Percentiles rank a stretch among this genome's conserved stretches.
These are phyloP conservation scores for Moesziomyces sp. DNA, from an alignment of 1,284 basidiomycete genomes.

Conservation along the genomic window DNA sequence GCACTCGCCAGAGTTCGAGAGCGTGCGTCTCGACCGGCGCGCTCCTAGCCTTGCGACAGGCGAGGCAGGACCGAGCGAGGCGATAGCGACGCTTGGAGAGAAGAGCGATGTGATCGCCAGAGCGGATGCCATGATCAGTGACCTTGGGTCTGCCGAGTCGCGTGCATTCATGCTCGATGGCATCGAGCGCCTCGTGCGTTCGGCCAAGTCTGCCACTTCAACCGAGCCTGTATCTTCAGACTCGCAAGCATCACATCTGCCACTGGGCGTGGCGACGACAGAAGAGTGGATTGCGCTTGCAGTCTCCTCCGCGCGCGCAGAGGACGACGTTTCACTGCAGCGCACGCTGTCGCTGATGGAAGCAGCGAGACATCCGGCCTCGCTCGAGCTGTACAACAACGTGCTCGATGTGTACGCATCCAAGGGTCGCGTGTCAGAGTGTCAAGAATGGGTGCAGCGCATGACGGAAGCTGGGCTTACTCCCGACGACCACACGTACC, in stretches of 20 bases:
- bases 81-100: not conserved
- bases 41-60: not conserved
- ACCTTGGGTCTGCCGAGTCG: constrained; percentile 23
- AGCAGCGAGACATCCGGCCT: constrained; percentile 15
- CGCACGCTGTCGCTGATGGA: constrained; percentile 43
- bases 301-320: constrained; percentile 39
- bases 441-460: constrained; percentile 31
- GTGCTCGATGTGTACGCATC: constrained; percentile 73
- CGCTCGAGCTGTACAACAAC: constrained; percentile 57
- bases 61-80: not conserved
- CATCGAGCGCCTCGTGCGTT: constrained; percentile 28
- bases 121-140: constrained; percentile 33
- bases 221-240: not conserved
- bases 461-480: constrained; percentile 33
- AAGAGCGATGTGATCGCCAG: constrained; percentile 10
- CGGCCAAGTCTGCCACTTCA: not conserved
- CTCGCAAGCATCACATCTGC: constrained; percentile 4
- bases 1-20: constrained; percentile 4
- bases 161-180: constrained; percentile 34
- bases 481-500: constrained; percentile 49
- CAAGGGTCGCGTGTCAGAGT: constrained; percentile 69
- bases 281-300: constrained; percentile 58
- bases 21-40: constrained; percentile 15
- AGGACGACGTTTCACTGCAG: constrained; percentile 23
- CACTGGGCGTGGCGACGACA: constrained; percentile 36